A percentile compares a stretch with the other conserved stretches of the same genome.
These are phyloP conservation scores for Umbelopsis isabellina DNA, from an alignment of 192 early-diverging fungal species.

Conservation along the genomic window DNA sequence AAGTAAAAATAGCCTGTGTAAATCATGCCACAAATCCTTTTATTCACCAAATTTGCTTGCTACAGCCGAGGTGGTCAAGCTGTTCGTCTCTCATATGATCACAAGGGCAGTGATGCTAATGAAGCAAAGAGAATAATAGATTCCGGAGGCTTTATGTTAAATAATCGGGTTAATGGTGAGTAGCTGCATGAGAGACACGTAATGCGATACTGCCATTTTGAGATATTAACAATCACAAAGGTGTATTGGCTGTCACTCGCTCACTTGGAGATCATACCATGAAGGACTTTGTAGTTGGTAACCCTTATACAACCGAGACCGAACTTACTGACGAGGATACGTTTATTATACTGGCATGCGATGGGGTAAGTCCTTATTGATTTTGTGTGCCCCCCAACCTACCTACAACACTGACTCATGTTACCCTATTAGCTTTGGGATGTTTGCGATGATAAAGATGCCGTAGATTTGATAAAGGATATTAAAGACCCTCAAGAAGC, in stretches of 20 bases:
- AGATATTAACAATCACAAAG: slow-evolving; percentile 36
- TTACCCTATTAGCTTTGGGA: slow-evolving; percentile 83
- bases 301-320: slow-evolving; percentile 95
- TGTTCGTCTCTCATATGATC: slow-evolving; percentile 92
- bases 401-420: background rate
- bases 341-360: slow-evolving; percentile 94
- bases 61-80: slow-evolving; percentile 77
- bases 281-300: slow-evolving; percentile 96
- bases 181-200: background rate
- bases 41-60: slow-evolving; percentile 8
- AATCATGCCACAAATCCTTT: background rate
- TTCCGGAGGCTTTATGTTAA: slow-evolving; percentile 95
- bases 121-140: slow-evolving; percentile 93
- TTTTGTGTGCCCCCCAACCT: no score
- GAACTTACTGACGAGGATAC: slow-evolving; percentile 72
- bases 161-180: slow-evolving; percentile 94
- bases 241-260: slow-evolving; percentile 94
- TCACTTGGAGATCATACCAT: slow-evolving; percentile 94
- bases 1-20: slow-evolving; percentile 15
- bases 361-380: slow-evolving; percentile 74
- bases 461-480: slow-evolving; percentile 85
- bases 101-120: slow-evolving; percentile 91
- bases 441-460: slow-evolving; percentile 93
- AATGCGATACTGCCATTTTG: background rate
- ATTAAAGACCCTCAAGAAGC: slow-evolving; percentile 76